Base-by-base conservation (phyloP, 1,284 basidiomycete genomes). In the Cryptococcus sp. region DNA sequence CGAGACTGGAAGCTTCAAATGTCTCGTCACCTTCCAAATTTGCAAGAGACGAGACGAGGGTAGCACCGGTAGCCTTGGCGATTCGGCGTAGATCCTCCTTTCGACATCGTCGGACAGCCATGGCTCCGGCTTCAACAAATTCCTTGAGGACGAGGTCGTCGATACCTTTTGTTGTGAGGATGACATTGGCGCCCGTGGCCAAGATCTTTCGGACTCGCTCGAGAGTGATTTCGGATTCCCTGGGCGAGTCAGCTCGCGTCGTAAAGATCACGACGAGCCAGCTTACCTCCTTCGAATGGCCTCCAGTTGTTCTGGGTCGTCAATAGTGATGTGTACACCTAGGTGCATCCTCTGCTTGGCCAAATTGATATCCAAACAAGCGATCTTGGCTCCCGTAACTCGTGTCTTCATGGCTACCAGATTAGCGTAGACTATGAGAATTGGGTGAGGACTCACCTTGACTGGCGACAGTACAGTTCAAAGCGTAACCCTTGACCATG, bases 11-110 rank as follows among this genome's bases (percentile, higher is more conserved):
- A 18, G 91, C 80, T 73, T 98, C 96, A 67, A 93, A 98, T 0
- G 93, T 93, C 77, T 99, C 96, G 53, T 99, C 96, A 46, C 96
- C 96, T 59, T 99, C 94, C 24, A 98, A 80, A 76, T 98, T 98
- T 32, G 93, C 93, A 52, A 98, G 81, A 67, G 88, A 93, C 22
- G 88, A 90, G 50, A 98, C 84, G 44, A 98, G 81, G 45, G 88
- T 90, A 19, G 93, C 96, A 43, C 96, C 96, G 0, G 94, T 98
- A 4, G 96, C 94, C 74, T 89, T 96, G 44, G 96, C 96, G 64
- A 98, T 98, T 49, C 96, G 85, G 54, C 92, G 84, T 49, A 98
- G 81, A 73, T 99, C 96, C 73, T 99, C 96, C 77, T 98, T 98
- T 70, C 89, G 85, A 80, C 96, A 98, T 66, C 96, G 82, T 60